phyloP scores from a whole-genome alignment of 139 green algal species.

The Desmodesmus armatus region DNA sequence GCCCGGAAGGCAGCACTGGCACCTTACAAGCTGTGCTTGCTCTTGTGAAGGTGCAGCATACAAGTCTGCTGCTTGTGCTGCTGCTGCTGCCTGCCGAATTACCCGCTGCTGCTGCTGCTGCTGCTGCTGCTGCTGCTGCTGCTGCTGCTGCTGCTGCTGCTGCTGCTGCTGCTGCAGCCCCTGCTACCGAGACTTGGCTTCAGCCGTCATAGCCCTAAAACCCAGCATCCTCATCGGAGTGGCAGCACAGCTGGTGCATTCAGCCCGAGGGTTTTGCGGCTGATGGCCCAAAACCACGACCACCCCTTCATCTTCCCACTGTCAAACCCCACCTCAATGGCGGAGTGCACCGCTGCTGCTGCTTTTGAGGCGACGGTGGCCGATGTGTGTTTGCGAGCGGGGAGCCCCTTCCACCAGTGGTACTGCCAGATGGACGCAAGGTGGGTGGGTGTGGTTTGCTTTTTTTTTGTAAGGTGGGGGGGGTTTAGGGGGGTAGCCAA shows the following conservation, averaged over 20 bases:
- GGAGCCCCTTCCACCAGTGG: conserved; percentile 5
- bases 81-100: too few species aligned
- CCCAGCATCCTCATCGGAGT: conserved; percentile 73
- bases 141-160: background rate
- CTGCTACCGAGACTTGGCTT: conserved; percentile 49
- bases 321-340: conserved; percentile 88
- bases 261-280: background rate
- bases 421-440: background rate
- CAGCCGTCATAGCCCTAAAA: conserved; percentile 50
- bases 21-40: conserved; percentile 69
- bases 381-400: conserved; percentile 32
- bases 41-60: too few species aligned
- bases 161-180: conserved; percentile 21
- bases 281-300: background rate
- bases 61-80: too few species aligned
- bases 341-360: conserved; percentile 86
- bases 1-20: background rate
- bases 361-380: conserved; percentile 66
- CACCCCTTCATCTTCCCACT: conserved; percentile 86
- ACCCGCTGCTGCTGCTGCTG: too few species aligned
- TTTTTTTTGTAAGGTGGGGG: background rate
- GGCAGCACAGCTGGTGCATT: background rate
- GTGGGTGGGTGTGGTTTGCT: background rate
- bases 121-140: background rate
- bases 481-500: background rate